phyloP scores from a whole-genome alignment of 768 basidiomycete genomes.

The Cystoderma amianthinum region DNA sequence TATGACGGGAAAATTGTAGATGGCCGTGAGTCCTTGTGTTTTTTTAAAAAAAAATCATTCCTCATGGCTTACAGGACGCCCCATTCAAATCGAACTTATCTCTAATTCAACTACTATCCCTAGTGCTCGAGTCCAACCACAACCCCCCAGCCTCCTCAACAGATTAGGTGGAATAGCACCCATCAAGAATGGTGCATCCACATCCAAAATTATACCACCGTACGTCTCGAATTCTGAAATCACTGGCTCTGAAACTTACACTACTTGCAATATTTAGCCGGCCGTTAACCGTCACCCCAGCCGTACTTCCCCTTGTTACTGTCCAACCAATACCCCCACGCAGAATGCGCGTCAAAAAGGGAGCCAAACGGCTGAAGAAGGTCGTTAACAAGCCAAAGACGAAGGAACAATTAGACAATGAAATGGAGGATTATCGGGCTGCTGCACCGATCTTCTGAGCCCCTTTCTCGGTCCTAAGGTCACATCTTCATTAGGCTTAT shows the following conservation, averaged over 20 bases:
- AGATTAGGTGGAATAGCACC: constrained; percentile 16
- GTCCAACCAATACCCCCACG: constrained; percentile 25
- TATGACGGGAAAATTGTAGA: constrained; percentile 78
- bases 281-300: neutral
- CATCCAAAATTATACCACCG: too few relatives aligned
- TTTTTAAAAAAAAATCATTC: neutral
- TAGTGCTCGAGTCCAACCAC: constrained; percentile 13
- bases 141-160: constrained; percentile 18
- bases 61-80: constrained; percentile 38
- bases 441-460: constrained; percentile 15
- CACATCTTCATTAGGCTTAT: constrained; percentile 3
- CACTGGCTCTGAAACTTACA: too few relatives aligned
- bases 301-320: constrained; percentile 5
- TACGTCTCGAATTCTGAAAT: too few relatives aligned
- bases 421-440: constrained; percentile 77
- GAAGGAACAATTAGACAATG: constrained; percentile 59
- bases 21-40: constrained; percentile 31
- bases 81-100: constrained; percentile 61
- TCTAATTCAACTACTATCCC: constrained; percentile 29
- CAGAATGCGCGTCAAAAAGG: constrained; percentile 56
- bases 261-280: too few relatives aligned
- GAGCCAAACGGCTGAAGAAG: constrained; percentile 70
- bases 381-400: constrained; percentile 23
- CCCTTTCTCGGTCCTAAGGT: too few relatives aligned
- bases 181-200: too few relatives aligned